phyloP scores from a whole-genome alignment of 2,329 filamentous ascomycete genomes.

The Sarocladiaceae sp. region DNA sequence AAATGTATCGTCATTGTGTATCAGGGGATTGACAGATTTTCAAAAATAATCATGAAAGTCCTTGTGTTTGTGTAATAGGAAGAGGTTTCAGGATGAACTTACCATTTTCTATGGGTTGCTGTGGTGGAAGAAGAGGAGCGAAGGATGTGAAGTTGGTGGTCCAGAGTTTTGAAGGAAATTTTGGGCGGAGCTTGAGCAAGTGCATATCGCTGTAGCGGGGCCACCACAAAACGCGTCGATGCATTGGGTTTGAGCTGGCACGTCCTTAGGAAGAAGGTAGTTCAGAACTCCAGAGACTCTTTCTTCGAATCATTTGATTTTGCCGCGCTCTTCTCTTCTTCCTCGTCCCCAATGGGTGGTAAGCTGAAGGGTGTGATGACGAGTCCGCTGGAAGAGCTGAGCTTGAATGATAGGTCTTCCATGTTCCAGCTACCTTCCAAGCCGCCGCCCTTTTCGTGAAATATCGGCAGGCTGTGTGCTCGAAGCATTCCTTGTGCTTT shows the following conservation, averaged over 20 bases:
- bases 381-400: slow-evolving; percentile 76
- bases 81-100: slow-evolving; percentile 13
- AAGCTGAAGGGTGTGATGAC: slow-evolving; percentile 85
- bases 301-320: slow-evolving; percentile 47
- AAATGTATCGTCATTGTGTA: slow-evolving; percentile 38
- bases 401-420: slow-evolving; percentile 85
- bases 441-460: slow-evolving; percentile 84
- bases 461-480: slow-evolving; percentile 76
- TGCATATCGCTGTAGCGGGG: slow-evolving; percentile 9
- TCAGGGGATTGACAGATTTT: slow-evolving; percentile 61
- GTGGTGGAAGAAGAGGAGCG: slow-evolving; percentile 7
- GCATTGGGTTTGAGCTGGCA: too few species aligned
- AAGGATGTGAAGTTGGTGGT: not conserved
- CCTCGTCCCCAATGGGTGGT: slow-evolving; percentile 77
- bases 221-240: too few species aligned
- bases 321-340: slow-evolving; percentile 20
- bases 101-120: slow-evolving; percentile 7
- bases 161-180: slow-evolving; percentile 6
- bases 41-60: slow-evolving; percentile 38
- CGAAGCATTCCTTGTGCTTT: slow-evolving; percentile 80
- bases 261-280: not conserved
- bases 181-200: slow-evolving; percentile 2
- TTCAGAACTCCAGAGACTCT: slow-evolving; percentile 68
- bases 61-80: slow-evolving; percentile 12
- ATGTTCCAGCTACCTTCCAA: slow-evolving; percentile 62